Evolutionary conservation across 495 filamentous ascomycete species (phyloP).

Genomic region (Immersiella caudata): DNA sequence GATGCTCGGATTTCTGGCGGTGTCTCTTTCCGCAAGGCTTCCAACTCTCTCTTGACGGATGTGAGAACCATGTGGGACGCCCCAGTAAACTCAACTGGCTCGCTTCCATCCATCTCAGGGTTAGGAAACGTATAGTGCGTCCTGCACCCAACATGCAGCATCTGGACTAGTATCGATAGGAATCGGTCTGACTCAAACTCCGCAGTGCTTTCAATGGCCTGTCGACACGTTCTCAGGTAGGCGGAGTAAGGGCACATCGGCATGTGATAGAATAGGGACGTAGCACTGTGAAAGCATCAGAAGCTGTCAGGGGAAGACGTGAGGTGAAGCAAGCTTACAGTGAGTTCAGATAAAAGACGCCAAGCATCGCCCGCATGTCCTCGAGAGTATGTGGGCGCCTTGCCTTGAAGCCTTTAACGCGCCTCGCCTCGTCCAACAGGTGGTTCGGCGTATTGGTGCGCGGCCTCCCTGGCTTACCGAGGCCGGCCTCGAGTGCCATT

Average conservation of each 20-base stretch:
- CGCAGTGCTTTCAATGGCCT: conserved; percentile 15
- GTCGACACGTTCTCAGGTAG: conserved; percentile 31
- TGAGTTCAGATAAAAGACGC: conserved; percentile 27
- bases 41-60: conserved; percentile 24
- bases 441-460: conserved; percentile 8
- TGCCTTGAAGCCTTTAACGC: conserved; percentile 10
- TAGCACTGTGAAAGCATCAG: conserved; percentile 10
- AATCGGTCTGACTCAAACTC: conserved; percentile 27
- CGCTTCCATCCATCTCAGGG: conserved; percentile 22
- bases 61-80: conserved; percentile 28
- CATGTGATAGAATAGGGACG: conserved; percentile 27
- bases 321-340: conserved; percentile 16
- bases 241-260: conserved; percentile 20
- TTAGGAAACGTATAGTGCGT: conserved; percentile 23
- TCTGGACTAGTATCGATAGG: conserved; percentile 24
- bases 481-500: conserved; percentile 27
- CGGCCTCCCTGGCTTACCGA: conserved; percentile 22
- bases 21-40: conserved; percentile 9
- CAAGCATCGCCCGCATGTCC: conserved; percentile 32
- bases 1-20: conserved; percentile 17
- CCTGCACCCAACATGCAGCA: conserved; percentile 26
- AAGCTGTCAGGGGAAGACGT: neutral
- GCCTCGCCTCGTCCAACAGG: conserved; percentile 19
- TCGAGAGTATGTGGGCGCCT: conserved; percentile 22
- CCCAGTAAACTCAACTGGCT: conserved; percentile 5